Base-by-base conservation (phyloP, 2,329 filamentous ascomycete genomes). In the Chaetomium sp. region DNA sequence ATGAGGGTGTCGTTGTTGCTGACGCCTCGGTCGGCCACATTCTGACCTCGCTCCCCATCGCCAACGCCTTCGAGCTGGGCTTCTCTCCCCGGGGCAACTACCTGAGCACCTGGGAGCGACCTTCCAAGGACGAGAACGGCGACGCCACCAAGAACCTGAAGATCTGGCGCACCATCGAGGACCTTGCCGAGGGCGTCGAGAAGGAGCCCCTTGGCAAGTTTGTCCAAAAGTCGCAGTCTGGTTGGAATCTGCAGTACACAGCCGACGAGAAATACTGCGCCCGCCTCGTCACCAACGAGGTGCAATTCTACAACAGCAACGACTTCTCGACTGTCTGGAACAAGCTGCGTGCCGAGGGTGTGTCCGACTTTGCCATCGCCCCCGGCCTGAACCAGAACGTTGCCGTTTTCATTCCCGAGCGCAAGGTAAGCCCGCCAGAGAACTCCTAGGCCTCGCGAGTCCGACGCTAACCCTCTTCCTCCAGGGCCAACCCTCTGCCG, bases 231-330 rank as follows among this genome's bases (percentile, higher is more conserved):
- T 90, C 88, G 70, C 92, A 96, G 82, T 92, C 90, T 54, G 92
- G 93, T 74, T 98, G 94, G 94, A 98, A 97, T 76, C 83, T 99
- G 75, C 94, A 98, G 80, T 99, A 98, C 79, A 97, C 93, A 33
- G 85, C 87, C 65, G 95, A 99, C 75, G 95, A 99, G 83, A 87
- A 88, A 76, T 94, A 92, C 78, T 98, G 94, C 77, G 95, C 94
- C 70, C 92, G 95, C 71, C 85, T 89, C 68, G 94, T 98, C 73
- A 97, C 92, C 78, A 99, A 99, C 77, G 93, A 98, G 82, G 91
- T 99, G 63, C 95, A 98, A 74, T 97, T 99, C 78, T 98, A 94
- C 82, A 86, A 96, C 79, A 95, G 92, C 76, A 85, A 90, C 70
- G 89, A 98, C 75, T 83, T 98, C 74, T 82, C 85, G 71, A 93